Base-by-base conservation (phyloP, 306 rosid genomes). In the Pachyrhizus erosus region DNA sequence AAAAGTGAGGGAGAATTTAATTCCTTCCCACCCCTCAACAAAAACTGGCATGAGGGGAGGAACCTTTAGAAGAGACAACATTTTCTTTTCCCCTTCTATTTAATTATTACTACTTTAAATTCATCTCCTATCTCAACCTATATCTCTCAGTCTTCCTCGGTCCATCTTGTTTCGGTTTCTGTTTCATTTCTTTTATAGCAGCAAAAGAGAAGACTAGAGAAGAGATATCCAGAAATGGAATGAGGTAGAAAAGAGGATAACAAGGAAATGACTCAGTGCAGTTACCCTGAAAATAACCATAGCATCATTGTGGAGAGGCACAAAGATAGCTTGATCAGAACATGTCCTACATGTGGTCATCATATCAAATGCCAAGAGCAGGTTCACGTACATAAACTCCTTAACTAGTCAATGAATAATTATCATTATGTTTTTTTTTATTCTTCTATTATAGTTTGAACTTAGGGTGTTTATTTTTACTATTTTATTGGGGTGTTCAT, bases 311-410 rank as follows among this genome's bases (percentile, higher is more conserved):
- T 74, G 55, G 84, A 89, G 80, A 89, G 83, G 51, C 70, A 42
- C 81, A 85, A 88, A 43, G 91, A 89, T 42, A 86, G 86, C 86
- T 75, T 52, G 43, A 85, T 85, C 42, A 85, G 85, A 86, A 78
- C 95, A 57, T 92, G 97, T 83, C 92, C 97, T 80, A 83, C 95
- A 14, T 92, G 97, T 77, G 97, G 97, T 40, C 88, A 89, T 80
- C 92, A 87, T 85, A 77, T 92, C 89, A 87, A 91, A 80, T 87
- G 80, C 84, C 88, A 87, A 37, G 90, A 90, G 9, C 88, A 91
- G 92, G 94, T 89, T 84, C 84, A 81, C 46, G 60, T 78, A 81
- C 37, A 67, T 78, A 82, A 45, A 70, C 23, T 54, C 40, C 68
- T 40, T 23, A 20, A 1, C 43, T 48, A 51, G 15, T 72, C 45